Conservation (phyloP, 78 protist species). For the Pigoraptor vietnamica region DNA sequence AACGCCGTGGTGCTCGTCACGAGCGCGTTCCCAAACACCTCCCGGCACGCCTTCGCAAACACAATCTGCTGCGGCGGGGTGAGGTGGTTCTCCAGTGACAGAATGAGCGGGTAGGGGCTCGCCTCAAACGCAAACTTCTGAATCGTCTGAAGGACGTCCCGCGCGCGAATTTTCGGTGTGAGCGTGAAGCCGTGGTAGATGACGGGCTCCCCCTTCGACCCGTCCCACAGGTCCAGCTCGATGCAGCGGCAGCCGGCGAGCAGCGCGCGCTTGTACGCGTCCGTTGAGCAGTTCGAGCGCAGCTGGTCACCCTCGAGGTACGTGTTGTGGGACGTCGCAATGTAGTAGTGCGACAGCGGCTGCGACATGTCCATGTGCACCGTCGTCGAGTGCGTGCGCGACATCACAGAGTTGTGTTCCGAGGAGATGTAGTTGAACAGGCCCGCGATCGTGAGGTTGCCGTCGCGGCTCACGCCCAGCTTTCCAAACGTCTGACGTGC, state of each 20-base stretch:
- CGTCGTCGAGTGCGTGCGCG: constrained; percentile 30
- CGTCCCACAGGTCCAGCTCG: constrained; percentile 87
- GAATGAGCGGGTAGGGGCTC: constrained; percentile 76
- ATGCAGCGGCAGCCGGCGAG: constrained; percentile 69
- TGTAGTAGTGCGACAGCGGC: constrained; percentile 61
- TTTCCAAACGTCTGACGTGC: not conserved
- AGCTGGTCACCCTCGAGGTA: constrained; percentile 79
- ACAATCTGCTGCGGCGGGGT: constrained; percentile 22
- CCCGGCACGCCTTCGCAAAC: not conserved
- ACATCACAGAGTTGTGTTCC: not conserved
- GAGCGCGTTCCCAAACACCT: not conserved
- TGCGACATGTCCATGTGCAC: constrained; percentile 44
- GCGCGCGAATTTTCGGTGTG: constrained; percentile 38
- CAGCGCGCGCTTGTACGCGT: constrained; percentile 36
- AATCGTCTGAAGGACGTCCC: constrained; percentile 50
- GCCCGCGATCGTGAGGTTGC: not conserved
- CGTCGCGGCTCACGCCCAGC: not conserved
- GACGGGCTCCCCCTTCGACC: constrained; percentile 73
- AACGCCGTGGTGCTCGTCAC: not conserved
- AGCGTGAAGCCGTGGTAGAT: constrained; percentile 86
- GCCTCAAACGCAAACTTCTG: constrained; percentile 44
- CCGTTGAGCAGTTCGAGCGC: constrained; percentile 41
- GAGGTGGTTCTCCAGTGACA: constrained; percentile 75
- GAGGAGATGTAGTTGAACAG: not conserved
- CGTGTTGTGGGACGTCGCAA: constrained; percentile 77